A percentile compares a stretch with the other conserved stretches of the same genome.
phyloP scores from a whole-genome alignment of 2,329 filamentous ascomycete species.

The Diaporthe batatas region DNA sequence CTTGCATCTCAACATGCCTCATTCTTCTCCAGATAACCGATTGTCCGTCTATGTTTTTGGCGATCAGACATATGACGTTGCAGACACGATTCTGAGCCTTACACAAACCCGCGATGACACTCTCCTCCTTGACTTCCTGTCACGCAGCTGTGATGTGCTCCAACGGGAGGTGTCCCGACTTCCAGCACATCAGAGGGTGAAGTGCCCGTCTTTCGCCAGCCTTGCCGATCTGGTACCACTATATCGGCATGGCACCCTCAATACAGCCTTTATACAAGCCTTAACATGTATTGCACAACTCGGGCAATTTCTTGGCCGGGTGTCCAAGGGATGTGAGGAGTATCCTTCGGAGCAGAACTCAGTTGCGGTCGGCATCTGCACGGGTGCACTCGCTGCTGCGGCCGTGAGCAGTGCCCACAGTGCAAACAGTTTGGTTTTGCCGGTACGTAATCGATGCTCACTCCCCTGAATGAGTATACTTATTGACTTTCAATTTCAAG shows the following conservation, averaged over 20 bases:
- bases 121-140: slow-evolving; percentile 33
- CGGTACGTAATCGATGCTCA: background rate
- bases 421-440: slow-evolving; percentile 67
- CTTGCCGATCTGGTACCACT: slow-evolving; percentile 42
- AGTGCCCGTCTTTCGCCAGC: slow-evolving; percentile 42
- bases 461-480: slow-evolving; percentile 58
- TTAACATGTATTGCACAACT: slow-evolving; percentile 31
- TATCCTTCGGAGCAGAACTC: slow-evolving; percentile 3
- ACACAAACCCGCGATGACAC: background rate
- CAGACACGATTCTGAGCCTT: slow-evolving; percentile 37
- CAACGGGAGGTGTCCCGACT: slow-evolving; percentile 24
- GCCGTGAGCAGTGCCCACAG: slow-evolving; percentile 74
- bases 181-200: slow-evolving; percentile 38
- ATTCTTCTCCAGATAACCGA: background rate
- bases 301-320: background rate
- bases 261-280: slow-evolving; percentile 36
- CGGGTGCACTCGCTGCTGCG: slow-evolving; percentile 74
- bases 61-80: slow-evolving; percentile 44
- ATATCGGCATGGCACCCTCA: slow-evolving; percentile 42
- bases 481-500: background rate
- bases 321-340: slow-evolving; percentile 4
- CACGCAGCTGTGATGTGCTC: background rate
- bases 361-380: slow-evolving; percentile 70
- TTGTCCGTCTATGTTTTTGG: slow-evolving; percentile 42
- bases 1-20: slow-evolving; percentile 7